Conservation (phyloP, 2,329 filamentous ascomycete species). For the Aspergillus oerlinghausenensis region DNA sequence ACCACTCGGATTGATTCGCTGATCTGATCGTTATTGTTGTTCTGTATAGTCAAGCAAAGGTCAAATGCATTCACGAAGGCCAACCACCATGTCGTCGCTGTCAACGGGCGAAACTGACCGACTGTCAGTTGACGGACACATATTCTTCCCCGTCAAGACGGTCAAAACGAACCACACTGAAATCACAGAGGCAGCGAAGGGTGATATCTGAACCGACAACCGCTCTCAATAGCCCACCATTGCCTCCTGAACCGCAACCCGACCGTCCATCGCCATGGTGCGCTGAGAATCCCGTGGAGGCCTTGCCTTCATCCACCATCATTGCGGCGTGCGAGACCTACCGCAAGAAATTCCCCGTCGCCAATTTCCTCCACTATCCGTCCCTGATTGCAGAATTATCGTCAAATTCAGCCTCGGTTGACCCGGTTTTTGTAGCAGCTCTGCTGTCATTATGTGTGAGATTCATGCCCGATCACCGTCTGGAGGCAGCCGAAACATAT, state of each 20-base stretch:
- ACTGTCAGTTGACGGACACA: conserved; percentile 29
- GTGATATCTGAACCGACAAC: conserved; percentile 2
- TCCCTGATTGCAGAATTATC: conserved; percentile 33
- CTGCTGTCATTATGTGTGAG: conserved; percentile 32
- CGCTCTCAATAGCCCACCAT: neutral
- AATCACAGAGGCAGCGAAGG: conserved; percentile 13
- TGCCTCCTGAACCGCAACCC: neutral
- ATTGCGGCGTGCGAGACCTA: conserved; percentile 34
- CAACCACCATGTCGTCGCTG: conserved; percentile 32
- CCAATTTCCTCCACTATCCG: conserved; percentile 36
- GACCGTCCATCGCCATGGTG: neutral
- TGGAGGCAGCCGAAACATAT: conserved; percentile 27
- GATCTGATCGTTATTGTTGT: neutral
- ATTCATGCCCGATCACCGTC: conserved; percentile 23
- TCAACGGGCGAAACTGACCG: conserved; percentile 17
- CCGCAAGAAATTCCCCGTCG: conserved; percentile 34
- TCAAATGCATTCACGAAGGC: conserved; percentile 34
- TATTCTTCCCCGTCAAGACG: conserved; percentile 15
- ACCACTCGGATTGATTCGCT: neutral
- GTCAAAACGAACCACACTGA: conserved; percentile 1
- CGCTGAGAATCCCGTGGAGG: conserved; percentile 15
- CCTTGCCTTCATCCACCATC: conserved; percentile 23
- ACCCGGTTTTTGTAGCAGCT: conserved; percentile 31
- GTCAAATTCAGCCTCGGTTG: conserved; percentile 23
- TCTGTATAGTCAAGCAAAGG: conserved; percentile 29